Percentiles rank a stretch among this genome's conserved stretches.
Conservation (phyloP, 2,329 filamentous ascomycete species). For the Botrytis squamosa region DNA sequence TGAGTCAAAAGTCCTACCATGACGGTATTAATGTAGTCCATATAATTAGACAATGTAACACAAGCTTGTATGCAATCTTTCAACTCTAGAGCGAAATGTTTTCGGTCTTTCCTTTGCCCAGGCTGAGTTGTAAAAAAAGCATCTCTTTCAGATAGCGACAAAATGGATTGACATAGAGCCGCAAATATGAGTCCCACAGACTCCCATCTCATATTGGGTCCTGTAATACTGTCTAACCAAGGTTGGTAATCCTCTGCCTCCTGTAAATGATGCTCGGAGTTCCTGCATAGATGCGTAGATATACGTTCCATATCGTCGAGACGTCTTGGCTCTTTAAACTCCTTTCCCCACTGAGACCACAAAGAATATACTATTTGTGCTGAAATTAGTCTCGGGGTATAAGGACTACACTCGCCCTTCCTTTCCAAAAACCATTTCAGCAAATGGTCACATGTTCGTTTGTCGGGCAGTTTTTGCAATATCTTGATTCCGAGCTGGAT, state of each 20-base stretch:
- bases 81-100: conserved; percentile 35
- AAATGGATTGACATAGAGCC: conserved; percentile 28
- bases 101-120: conserved; percentile 32
- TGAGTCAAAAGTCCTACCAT: conserved; percentile 43
- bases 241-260: conserved; percentile 34
- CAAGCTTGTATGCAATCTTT: conserved; percentile 41
- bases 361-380: conserved; percentile 28
- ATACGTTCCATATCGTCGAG: conserved; percentile 32
- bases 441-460: conserved; percentile 33
- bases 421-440: conserved; percentile 32
- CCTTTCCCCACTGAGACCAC: conserved; percentile 32
- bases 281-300: conserved; percentile 35
- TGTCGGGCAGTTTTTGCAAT: conserved; percentile 33
- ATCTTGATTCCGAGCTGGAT: conserved; percentile 34
- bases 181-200: conserved; percentile 35
- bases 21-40: conserved; percentile 42
- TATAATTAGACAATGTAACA: conserved; percentile 40
- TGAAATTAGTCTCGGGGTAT: conserved; percentile 26
- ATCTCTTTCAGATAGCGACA: conserved; percentile 29
- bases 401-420: conserved; percentile 21
- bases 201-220: conserved; percentile 38
- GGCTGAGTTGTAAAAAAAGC: conserved; percentile 34
- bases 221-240: conserved; percentile 36
- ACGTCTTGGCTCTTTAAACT: conserved; percentile 30
- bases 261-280: conserved; percentile 33